Evolutionary conservation across 2,329 filamentous ascomycete genomes (phyloP).

Genomic region (Colletotrichum orchidophilum): DNA sequence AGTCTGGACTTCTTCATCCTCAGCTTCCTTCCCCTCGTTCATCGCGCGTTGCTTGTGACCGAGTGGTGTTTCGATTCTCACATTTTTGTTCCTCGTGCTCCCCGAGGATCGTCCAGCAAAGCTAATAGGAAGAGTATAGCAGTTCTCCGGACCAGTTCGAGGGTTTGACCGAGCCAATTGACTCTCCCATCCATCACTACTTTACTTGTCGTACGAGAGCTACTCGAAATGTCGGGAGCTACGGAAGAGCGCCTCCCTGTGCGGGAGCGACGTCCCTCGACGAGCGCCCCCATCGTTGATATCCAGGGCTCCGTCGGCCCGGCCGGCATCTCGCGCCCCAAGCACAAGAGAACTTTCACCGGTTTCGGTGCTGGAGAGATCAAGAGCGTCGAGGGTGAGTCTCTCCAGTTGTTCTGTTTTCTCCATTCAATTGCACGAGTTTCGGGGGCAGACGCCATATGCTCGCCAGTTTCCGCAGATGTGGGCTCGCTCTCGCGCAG

Average conservation of each 20-base stretch:
- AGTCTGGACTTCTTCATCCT: constrained; percentile 18
- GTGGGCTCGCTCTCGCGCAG: constrained; percentile 23
- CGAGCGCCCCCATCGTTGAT: constrained; percentile 84
- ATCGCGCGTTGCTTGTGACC: not conserved
- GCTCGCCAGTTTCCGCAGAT: not conserved
- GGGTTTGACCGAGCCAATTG: constrained; percentile 5
- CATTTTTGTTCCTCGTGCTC: not conserved
- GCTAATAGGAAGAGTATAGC: not conserved
- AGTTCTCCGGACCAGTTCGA: not conserved
- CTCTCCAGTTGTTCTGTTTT: not conserved
- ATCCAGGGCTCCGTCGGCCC: constrained; percentile 88
- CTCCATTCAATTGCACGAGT: constrained; percentile 3
- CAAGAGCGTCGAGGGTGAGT: constrained; percentile 87
- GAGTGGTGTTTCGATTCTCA: constrained; percentile 12
- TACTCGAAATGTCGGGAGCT: constrained; percentile 40
- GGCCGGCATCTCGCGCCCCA: constrained; percentile 84
- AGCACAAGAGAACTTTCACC: constrained; percentile 97
- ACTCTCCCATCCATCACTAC: not conserved
- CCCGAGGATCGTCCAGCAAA: not conserved
- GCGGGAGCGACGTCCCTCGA: constrained; percentile 84
- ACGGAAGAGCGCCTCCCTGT: constrained; percentile 53
- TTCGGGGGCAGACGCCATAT: not conserved
- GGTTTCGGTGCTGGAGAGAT: constrained; percentile 92
- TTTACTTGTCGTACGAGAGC: constrained; percentile 1
- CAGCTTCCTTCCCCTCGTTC: not conserved